A percentile compares a stretch with the other conserved stretches of the same genome.
phyloP scores from a whole-genome alignment of 108 stramenopile genomes.

The Nannochloropsis salina region DNA sequence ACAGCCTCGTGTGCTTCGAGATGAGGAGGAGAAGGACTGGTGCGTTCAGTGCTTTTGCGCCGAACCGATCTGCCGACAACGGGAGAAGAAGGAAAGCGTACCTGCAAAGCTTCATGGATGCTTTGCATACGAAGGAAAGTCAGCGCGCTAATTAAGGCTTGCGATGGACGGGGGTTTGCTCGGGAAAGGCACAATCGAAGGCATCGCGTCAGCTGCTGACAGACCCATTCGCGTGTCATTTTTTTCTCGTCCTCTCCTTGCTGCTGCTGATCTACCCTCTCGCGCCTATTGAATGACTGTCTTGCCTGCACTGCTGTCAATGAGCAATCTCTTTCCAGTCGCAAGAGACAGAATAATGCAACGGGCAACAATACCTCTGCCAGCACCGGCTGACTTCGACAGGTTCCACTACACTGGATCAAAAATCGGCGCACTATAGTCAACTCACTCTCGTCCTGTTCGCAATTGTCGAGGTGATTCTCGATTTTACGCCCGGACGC shows the following conservation, averaged over 20 bases:
- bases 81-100: background rate
- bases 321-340: background rate
- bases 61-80: background rate
- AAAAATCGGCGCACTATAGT: background rate
- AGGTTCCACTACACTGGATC: background rate
- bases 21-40: background rate
- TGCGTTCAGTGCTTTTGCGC: no score
- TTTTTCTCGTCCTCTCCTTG: no score
- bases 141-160: background rate
- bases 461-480: background rate
- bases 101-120: conserved; percentile 10
- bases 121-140: background rate
- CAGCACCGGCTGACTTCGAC: background rate
- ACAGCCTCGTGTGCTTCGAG: conserved; percentile 11
- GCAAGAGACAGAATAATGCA: background rate
- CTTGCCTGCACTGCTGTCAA: background rate
- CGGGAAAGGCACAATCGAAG: background rate
- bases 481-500: background rate
- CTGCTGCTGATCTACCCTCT: no score
- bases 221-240: background rate
- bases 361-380: background rate
- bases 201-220: background rate
- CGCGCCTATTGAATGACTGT: no score
- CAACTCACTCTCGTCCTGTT: background rate
- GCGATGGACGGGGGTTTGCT: background rate